Base-by-base conservation (phyloP, 768 basidiomycete species). In the Tubosaeta sp. region DNA sequence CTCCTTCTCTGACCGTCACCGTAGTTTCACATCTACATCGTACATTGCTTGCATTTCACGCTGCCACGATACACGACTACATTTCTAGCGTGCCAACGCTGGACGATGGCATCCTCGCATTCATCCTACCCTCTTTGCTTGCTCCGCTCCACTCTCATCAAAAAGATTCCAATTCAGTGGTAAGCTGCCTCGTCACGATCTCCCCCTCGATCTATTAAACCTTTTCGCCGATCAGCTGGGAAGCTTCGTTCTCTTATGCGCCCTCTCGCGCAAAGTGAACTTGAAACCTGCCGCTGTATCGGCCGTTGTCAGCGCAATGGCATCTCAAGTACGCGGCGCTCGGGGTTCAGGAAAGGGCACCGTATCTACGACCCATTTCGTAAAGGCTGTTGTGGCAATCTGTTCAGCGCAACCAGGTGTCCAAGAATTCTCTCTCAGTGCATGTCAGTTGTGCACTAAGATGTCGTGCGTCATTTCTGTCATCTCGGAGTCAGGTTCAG, bases 11-110 rank as follows among this genome's bases (percentile, higher is more conserved):
- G 32, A 63, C 14, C 6, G 4, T 8, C 39, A 14, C 14, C 32
- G 4, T 27, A 69, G 76, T 72, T 31, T 71, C 71, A 2, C 64
- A 68, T 50, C 63, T 66, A n/a, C 84, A 95, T 64, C 84, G 84
- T 34, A 80, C 87, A 0, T 71, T 98, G 14, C 68, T 92, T 41
- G 84, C 84, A 1, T 97, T 97, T 71, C 90, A 91, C 67, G 80
- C 88, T 7, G 85, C 88, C 7, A 80, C 80, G 1, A 70, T 92
- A 41, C 81, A 94, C 32, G 92, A 91, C 37, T 95, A 88, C 62
- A 75, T 99, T 35, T 79, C 82, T 34, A 72, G 77, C 41, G 72
- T 67, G 32, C 77, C 84, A 50, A 57, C 65, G 5, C 62, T 89
- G 31, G 82, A 87, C 58, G 87, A 88, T 64, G 85, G 83, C 16